Evolutionary conservation across 2,329 filamentous ascomycete genomes (phyloP), one percentile per base, ranked within the genome.

Genomic region (Rutstroemia sp.): DNA sequence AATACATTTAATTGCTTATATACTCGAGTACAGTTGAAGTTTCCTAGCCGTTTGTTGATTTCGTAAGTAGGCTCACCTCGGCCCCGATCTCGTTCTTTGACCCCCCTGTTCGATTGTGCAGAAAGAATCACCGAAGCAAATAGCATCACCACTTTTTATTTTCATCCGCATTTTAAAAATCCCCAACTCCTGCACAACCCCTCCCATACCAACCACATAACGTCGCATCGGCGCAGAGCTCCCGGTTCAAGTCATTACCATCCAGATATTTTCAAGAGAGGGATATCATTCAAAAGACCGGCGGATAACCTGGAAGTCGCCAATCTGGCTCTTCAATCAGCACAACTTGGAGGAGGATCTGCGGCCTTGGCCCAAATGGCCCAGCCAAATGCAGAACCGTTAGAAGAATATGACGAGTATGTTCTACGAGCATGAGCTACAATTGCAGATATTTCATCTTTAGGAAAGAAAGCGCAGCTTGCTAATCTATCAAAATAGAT

Each of bases 291-390:
- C 18, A 42, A n/a, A 42, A 42, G 18, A 19, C 23, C n/a, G 41
- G 53, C 51, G 44, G 53, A 51, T 51, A 51, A 45, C 57, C 46
- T 39, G 54, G 44, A 63, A 68, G 65, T 68, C 74, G 76, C 74
- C 81, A 85, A 74, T 71, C 80, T 86, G 83, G 79, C 67, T 66
- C 77, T 85, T 72, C 79, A 82, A 74, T 74, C 79, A 62, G 78
- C 78, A 70, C 71, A 77, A 65, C 78, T 80, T 77, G 80, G 82
- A 79, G 78, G 77, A 78, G 80, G 79, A 75, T 77, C 80, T 75
- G 77, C 77, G 78, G 82, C 79, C 79, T 81, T 79, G 80, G 82
- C 81, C 80, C 77, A 78, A 71, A 86, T 86, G 83, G 81, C 82
- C 80, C 81, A 83, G 80, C 81, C 81, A 73, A 80, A 74, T 77